Conservation (phyloP, 2,329 filamentous ascomycete genomes). For the Phialophora macrospora region DNA sequence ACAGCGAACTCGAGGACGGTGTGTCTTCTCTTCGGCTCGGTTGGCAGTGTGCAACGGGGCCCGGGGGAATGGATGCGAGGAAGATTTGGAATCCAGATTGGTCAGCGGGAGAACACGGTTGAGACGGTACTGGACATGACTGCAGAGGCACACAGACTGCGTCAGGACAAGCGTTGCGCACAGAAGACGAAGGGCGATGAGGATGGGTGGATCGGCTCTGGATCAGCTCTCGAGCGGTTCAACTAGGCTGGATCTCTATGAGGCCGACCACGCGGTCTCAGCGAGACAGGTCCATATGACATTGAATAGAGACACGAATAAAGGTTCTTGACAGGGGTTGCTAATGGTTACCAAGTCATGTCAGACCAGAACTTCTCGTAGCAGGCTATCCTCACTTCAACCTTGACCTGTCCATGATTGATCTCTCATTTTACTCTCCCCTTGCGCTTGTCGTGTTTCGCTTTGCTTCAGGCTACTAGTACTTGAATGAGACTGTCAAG, state of each 20-base stretch:
- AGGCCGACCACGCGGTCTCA: background rate
- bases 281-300: background rate
- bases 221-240: background rate
- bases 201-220: background rate
- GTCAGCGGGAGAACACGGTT: background rate
- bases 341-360: background rate
- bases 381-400: background rate
- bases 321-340: background rate
- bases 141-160: background rate
- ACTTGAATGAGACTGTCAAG: background rate
- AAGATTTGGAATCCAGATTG: background rate
- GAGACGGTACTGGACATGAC: background rate
- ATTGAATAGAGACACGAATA: background rate
- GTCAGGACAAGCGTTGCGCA: background rate
- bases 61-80: background rate
- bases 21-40: constrained; percentile 8
- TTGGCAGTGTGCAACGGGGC: background rate
- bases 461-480: background rate
- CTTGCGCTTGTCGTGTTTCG: background rate
- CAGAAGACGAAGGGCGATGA: background rate
- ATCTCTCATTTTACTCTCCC: background rate
- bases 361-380: background rate
- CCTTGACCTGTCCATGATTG: background rate
- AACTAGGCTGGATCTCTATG: constrained; percentile 7
- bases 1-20: background rate